These are phyloP conservation scores for Hebeloma cylindrosporum DNA, from an alignment of 768 basidiomycete species.

Conservation along the genomic window DNA sequence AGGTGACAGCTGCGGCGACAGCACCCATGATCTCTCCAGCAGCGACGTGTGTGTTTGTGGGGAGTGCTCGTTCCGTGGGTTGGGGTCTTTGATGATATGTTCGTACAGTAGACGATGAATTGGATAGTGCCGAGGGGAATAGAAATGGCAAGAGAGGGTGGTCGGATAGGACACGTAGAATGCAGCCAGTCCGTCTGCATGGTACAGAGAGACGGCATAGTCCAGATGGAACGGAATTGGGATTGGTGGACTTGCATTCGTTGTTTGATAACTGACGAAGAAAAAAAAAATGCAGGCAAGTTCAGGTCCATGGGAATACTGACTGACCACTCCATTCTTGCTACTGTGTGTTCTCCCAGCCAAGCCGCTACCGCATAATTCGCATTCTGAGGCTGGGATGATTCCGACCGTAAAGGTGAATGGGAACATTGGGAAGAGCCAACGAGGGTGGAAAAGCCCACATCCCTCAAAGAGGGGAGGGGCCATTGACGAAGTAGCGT, in stretches of 20 bases:
- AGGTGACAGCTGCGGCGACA: slow-evolving; percentile 93
- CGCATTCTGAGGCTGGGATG: too few relatives aligned
- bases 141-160: slow-evolving; percentile 91
- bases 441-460: too few relatives aligned
- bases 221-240: slow-evolving; percentile 80
- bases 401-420: too few relatives aligned
- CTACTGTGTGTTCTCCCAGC: too few relatives aligned
- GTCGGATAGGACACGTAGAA: slow-evolving; percentile 99
- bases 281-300: slow-evolving; percentile 15
- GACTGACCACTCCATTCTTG: too few relatives aligned
- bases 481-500: too few relatives aligned
- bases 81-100: slow-evolving; percentile 81
- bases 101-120: slow-evolving; percentile 97
- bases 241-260: slow-evolving; percentile 98
- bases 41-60: slow-evolving; percentile 89
- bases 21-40: slow-evolving; percentile 93
- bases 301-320: slow-evolving; percentile 10
- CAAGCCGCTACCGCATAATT: too few relatives aligned
- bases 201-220: slow-evolving; percentile 85
- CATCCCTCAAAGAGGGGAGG: too few relatives aligned
- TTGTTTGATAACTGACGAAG: slow-evolving; percentile 88
- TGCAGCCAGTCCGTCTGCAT: slow-evolving; percentile 79
- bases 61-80: slow-evolving; percentile 85
- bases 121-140: slow-evolving; percentile 99
- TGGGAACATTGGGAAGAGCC: too few relatives aligned